Evolutionary conservation across 2,329 filamentous ascomycete genomes (phyloP).

Genomic region (Clarireedia paspali): DNA sequence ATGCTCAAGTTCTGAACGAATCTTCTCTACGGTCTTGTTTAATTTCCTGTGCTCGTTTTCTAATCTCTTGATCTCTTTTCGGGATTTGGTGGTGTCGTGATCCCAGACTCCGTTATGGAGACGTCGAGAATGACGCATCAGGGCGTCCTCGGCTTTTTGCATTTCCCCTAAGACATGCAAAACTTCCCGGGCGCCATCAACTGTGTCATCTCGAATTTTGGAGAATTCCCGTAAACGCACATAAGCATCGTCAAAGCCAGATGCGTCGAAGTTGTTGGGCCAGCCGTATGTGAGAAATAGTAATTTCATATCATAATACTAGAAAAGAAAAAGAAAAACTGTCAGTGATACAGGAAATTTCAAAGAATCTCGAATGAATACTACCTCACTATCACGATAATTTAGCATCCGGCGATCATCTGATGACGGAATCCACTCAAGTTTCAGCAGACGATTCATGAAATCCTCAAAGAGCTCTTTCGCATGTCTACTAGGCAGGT

Average conservation of each 20-base stretch:
- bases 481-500: constrained; percentile 6
- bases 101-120: not conserved
- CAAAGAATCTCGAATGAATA: not conserved
- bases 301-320: not conserved
- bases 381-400: not conserved
- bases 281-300: not conserved
- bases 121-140: not conserved
- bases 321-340: too few species aligned
- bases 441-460: constrained; percentile 5
- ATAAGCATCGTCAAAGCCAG: not conserved
- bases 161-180: not conserved
- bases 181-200: not conserved
- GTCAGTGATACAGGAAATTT: not conserved
- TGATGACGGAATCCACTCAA: constrained; percentile 12
- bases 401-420: not conserved
- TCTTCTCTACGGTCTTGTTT: not conserved
- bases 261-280: not conserved
- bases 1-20: not conserved
- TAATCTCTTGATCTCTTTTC: not conserved
- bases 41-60: not conserved
- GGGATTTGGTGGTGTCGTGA: not conserved
- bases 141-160: too few species aligned
- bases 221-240: not conserved
- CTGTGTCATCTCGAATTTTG: not conserved
- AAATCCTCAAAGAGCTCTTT: constrained; percentile 10